These are phyloP conservation scores for Gossypium bickii DNA, from an alignment of 345 rosid species.

Conservation along the genomic window DNA sequence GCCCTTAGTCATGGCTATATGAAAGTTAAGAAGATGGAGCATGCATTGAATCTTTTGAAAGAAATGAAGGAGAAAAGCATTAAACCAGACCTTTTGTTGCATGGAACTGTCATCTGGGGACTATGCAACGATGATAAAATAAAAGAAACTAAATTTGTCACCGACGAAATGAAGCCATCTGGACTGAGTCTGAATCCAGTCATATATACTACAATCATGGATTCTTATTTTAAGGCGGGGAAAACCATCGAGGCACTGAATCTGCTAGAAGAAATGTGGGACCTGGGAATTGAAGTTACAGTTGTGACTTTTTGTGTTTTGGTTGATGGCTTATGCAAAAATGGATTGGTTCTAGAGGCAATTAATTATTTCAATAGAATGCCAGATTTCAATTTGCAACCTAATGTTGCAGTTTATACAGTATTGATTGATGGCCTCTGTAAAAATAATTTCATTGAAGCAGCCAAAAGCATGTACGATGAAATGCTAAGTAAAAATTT, in stretches of 20 bases:
- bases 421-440: slow-evolving; percentile 70
- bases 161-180: slow-evolving; percentile 44
- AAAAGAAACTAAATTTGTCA: slow-evolving; percentile 40
- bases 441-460: slow-evolving; percentile 51
- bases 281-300: slow-evolving; percentile 47
- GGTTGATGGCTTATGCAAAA: slow-evolving; percentile 74
- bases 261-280: slow-evolving; percentile 44
- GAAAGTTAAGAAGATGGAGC: slow-evolving; percentile 46
- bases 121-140: slow-evolving; percentile 48
- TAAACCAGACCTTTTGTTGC: slow-evolving; percentile 47
- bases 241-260: slow-evolving; percentile 41
- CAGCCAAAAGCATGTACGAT: slow-evolving; percentile 42
- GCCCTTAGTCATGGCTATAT: slow-evolving; percentile 58
- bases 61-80: slow-evolving; percentile 48
- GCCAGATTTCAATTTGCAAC: slow-evolving; percentile 43
- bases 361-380: slow-evolving; percentile 42
- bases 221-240: slow-evolving; percentile 59
- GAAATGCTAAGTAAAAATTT: slow-evolving; percentile 44
- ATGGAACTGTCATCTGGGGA: slow-evolving; percentile 63
- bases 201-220: slow-evolving; percentile 54
- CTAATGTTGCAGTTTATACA: slow-evolving; percentile 59
- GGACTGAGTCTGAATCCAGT: slow-evolving; percentile 44
- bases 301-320: slow-evolving; percentile 59
- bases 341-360: slow-evolving; percentile 51
- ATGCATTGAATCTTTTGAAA: slow-evolving; percentile 39